phyloP scores from a whole-genome alignment of 164 flowering plant genomes.

The Aristolochia fimbriata region DNA sequence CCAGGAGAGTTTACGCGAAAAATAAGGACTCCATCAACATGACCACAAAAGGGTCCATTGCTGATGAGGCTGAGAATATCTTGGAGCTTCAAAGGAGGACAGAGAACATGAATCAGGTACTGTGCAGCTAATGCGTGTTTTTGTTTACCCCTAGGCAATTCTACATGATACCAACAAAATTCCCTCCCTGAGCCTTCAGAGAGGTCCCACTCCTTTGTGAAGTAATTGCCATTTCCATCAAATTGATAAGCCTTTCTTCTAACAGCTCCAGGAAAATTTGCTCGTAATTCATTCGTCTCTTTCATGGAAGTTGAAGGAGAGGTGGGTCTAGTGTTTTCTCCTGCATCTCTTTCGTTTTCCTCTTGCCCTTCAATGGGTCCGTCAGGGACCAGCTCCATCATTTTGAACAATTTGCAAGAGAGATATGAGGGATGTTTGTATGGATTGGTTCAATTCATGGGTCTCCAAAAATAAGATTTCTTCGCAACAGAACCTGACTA shows the following conservation, averaged over 20 bases:
- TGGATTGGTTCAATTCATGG: no score
- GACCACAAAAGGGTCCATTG: conserved; percentile 95
- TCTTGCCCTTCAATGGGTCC: no score
- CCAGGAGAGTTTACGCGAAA: conserved; percentile 95
- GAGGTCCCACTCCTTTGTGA: conserved; percentile 85
- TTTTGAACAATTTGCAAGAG: no score
- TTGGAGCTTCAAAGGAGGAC: conserved; percentile 95
- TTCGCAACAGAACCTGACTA: no score
- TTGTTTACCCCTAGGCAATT: conserved; percentile 75
- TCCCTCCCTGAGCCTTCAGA: conserved; percentile 62
- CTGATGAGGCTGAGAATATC: conserved; percentile 89
- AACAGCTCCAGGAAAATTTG: conserved; percentile 55
- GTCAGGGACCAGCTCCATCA: no score
- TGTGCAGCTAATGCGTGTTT: conserved; percentile 74
- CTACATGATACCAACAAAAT: conserved; percentile 98
- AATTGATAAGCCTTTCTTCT: conserved; percentile 75
- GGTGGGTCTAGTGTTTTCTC: conserved; percentile 27
- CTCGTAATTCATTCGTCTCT: conserved; percentile 15
- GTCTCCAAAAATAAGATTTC: no score
- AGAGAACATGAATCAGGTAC: conserved; percentile 74
- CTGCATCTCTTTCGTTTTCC: conserved; percentile 14
- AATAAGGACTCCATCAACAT: conserved; percentile 90
- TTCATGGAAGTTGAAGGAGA: conserved; percentile 4
- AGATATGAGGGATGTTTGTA: no score
- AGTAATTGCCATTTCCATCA: conserved; percentile 74